Evolutionary conservation across 208 protist species (phyloP).

Genomic region (Trichomonas vaginalis): DNA sequence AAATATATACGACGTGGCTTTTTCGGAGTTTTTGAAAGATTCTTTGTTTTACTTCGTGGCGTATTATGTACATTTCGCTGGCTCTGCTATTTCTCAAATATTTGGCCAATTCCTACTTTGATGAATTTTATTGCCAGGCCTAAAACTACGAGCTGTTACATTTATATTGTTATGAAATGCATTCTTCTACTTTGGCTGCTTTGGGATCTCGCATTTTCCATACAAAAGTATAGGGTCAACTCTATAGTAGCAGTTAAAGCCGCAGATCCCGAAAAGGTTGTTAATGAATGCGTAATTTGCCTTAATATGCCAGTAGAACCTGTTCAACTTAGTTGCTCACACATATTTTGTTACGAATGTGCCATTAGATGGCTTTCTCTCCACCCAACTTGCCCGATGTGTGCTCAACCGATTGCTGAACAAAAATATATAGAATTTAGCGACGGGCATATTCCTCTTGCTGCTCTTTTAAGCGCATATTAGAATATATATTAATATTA

Average conservation of each 20-base stretch:
- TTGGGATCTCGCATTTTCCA: not conserved
- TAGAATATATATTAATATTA: not conserved
- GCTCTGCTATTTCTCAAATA: not conserved
- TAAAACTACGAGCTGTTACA: not conserved
- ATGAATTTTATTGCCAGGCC: not conserved
- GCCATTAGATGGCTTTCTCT: not conserved
- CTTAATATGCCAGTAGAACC: not conserved
- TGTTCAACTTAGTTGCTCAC: not conserved
- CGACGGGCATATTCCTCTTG: not conserved
- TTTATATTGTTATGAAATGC: constrained; percentile 1
- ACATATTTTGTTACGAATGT: not conserved
- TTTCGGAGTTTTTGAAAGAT: not conserved
- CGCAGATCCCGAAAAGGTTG: no score
- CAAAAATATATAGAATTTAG: not conserved
- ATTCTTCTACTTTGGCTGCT: not conserved
- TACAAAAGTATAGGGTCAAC: not conserved
- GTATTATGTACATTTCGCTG: not conserved
- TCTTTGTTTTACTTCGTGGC: not conserved
- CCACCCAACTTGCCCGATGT: not conserved
- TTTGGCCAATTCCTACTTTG: not conserved
- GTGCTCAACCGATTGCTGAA: not conserved
- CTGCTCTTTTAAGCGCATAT: not conserved
- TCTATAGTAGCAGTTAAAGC: not conserved
- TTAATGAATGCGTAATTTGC: not conserved
- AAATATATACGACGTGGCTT: not conserved